Base-by-base conservation (phyloP, 2,329 filamentous ascomycete species). In the Tolypocladium endophyticum region DNA sequence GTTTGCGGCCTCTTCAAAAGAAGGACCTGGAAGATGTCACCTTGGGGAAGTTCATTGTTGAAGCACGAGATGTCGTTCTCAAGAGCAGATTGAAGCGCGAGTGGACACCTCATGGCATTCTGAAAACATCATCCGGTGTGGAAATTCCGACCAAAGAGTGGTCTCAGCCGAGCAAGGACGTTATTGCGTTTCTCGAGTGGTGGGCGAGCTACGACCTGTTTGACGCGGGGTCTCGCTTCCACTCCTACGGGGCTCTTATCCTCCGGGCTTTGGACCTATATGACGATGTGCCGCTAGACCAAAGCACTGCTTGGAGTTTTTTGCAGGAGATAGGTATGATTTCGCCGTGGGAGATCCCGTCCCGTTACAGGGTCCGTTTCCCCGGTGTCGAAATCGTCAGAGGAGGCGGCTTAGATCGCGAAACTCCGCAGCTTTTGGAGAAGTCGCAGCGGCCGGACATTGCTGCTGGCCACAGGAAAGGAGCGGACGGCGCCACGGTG, bases 261-360 rank as follows among this genome's bases (percentile, higher is more conserved):
- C 70, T 94, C 43, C 82, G 84, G 25, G 79, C 82, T 11, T 74
- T 85, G 0, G 79, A 78, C 1, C 76, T 86, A 58, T 93, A 93
- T 67, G 65, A 72, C 7, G 74, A 81, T 8, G 73, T 71, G 6
- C 45, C 60, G 12, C 64, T 76, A 23, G 72, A 79, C 55, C 70
- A 72, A 56, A 74, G 85, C 43, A 76, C 78, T 30, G 69, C 74
- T 18, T 86, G 83, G 79, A 79, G 83, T 1, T 90, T 92, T 63
- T 73, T 94, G 36, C 88, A 92, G 67, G 90, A 94, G 69, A 78
- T 92, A 47, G 88, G 88, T 14, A 83, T 85, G 58, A 80, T 91
- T 50, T 74, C 82, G 9, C 87, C 89, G 0, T 90, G 87, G 81
- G 87, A 92, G 65, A 83, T 90, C 55, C 80, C 81, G 4, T 77